Evolutionary conservation across 208 protist species (phyloP).

Genomic region (Dictyostelium gargantuum): DNA sequence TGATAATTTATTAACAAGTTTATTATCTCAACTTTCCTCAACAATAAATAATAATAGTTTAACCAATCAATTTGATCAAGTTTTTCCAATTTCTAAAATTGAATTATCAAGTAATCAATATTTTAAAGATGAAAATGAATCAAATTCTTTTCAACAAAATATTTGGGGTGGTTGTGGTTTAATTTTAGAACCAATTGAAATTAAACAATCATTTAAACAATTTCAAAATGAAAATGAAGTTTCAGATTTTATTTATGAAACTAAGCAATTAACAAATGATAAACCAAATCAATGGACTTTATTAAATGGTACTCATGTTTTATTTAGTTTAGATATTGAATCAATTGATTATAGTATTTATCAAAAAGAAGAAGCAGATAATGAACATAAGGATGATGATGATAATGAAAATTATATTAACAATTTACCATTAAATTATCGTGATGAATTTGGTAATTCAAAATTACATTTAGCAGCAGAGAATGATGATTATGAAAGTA

Average conservation of each 20-base stretch:
- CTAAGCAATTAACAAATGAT: neutral
- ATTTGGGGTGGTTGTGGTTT: constrained; percentile 31
- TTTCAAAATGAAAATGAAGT: neutral
- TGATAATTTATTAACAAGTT: neutral
- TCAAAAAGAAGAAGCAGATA: neutral
- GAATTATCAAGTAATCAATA: neutral
- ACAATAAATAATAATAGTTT: neutral
- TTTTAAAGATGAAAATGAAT: neutral
- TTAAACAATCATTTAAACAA: neutral
- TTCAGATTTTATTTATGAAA: neutral
- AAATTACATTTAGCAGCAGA: neutral
- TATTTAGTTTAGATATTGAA: neutral
- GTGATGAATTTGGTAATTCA: neutral
- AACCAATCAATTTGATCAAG: neutral
- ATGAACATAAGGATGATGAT: neutral
- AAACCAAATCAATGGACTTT: neutral
- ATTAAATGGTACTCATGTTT: neutral
- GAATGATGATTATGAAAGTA: neutral
- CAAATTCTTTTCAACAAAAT: neutral
- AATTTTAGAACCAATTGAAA: neutral
- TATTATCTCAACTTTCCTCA: neutral
- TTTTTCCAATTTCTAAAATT: neutral
- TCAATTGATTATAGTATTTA: neutral
- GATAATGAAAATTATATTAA: neutral
- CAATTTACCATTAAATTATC: neutral